phyloP scores from a whole-genome alignment of 495 filamentous ascomycete species.

The Podospora pseudocomata region DNA sequence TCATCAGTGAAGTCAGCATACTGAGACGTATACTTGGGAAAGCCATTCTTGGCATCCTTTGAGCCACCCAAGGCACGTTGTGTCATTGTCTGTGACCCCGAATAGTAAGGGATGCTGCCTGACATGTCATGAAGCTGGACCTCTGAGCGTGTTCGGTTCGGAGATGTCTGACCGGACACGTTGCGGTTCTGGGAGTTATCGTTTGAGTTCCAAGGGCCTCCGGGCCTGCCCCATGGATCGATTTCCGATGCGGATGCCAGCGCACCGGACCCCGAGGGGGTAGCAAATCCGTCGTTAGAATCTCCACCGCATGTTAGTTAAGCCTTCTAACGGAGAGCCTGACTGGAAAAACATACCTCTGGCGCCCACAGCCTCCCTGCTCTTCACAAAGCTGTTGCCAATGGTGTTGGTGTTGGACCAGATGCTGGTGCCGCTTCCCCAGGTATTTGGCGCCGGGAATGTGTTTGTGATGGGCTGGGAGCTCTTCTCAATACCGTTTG shows the following conservation, averaged over 20 bases:
- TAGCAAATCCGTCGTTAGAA: constrained; percentile 34
- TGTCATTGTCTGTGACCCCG: constrained; percentile 23
- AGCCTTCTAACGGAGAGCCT: not conserved
- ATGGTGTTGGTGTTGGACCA: constrained; percentile 54
- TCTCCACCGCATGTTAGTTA: constrained; percentile 31
- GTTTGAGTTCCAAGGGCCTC: constrained; percentile 53
- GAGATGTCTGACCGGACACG: constrained; percentile 31
- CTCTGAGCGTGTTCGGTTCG: constrained; percentile 28
- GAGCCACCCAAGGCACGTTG: constrained; percentile 22
- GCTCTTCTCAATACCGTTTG: constrained; percentile 38
- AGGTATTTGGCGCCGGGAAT: constrained; percentile 47
- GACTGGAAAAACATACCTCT: constrained; percentile 39
- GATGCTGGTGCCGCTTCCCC: constrained; percentile 56
- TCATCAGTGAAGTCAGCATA: constrained; percentile 27
- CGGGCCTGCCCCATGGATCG: constrained; percentile 49
- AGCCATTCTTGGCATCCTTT: constrained; percentile 14
- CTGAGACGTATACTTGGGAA: constrained; percentile 13
- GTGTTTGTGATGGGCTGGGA: constrained; percentile 37
- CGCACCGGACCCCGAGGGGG: constrained; percentile 58
- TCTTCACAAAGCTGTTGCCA: constrained; percentile 41
- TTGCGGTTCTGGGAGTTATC: constrained; percentile 36
- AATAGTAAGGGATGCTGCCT: constrained; percentile 42
- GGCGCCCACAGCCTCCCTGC: constrained; percentile 40
- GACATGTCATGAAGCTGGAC: constrained; percentile 38
- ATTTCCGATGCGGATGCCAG: constrained; percentile 62